Evolutionary conservation across 257 asterid species (phyloP).

Genomic region (Osmanthus fragrans): DNA sequence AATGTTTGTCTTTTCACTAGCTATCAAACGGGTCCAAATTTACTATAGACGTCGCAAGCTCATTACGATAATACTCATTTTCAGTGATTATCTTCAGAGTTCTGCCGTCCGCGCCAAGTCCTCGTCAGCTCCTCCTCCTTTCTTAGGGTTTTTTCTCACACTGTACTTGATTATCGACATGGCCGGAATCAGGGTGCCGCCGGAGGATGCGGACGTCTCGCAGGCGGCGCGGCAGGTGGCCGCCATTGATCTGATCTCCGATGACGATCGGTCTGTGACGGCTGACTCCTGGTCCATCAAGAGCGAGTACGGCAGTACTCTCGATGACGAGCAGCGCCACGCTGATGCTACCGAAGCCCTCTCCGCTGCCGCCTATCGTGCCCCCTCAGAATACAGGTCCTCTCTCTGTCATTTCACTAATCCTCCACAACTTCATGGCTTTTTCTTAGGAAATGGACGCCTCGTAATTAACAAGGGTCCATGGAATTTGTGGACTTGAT

Average conservation of each 20-base stretch:
- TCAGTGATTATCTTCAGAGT: constrained; percentile 10
- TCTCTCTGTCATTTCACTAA: neutral
- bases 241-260: constrained; percentile 81
- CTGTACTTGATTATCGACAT: constrained; percentile 27
- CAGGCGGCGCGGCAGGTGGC: constrained; percentile 65
- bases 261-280: constrained; percentile 93
- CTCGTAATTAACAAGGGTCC: constrained; percentile 6
- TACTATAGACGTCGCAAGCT: too few relatives aligned
- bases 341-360: constrained; percentile 98
- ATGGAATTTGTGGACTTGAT: neutral
- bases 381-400: constrained; percentile 94
- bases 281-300: constrained; percentile 99
- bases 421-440: neutral
- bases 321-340: constrained; percentile 98
- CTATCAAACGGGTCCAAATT: too few relatives aligned
- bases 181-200: constrained; percentile 88
- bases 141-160: constrained; percentile 37
- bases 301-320: constrained; percentile 99
- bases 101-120: constrained; percentile 29
- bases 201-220: constrained; percentile 74
- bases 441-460: neutral
- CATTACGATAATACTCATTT: too few relatives aligned
- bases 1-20: too few relatives aligned
- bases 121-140: constrained; percentile 26
- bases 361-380: constrained; percentile 62